Percentiles rank a stretch among this genome's conserved stretches.
Evolutionary conservation across 2,329 filamentous ascomycete species (phyloP).

Genomic region (Xylariaceae sp.): DNA sequence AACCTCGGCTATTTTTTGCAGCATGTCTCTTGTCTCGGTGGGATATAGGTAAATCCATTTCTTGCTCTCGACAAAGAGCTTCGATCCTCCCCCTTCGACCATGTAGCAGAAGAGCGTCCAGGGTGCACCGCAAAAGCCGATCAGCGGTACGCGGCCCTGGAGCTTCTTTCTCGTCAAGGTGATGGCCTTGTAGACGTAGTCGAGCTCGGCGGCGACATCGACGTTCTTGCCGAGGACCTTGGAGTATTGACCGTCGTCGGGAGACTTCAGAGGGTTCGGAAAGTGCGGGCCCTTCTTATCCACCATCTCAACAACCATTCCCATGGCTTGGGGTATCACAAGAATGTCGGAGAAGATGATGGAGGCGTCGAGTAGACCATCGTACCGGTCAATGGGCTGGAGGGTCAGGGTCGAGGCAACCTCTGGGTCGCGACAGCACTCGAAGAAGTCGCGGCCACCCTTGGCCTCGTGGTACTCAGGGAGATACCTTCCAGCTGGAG

Average conservation of each 20-base stretch:
- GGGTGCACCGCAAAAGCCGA: slow-evolving; percentile 93
- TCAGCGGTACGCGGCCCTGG: slow-evolving; percentile 79
- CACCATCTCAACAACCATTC: slow-evolving; percentile 97
- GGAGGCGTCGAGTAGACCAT: slow-evolving; percentile 84
- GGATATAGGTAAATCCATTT: slow-evolving; percentile 93
- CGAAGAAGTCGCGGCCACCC: slow-evolving; percentile 87
- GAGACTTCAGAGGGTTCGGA: slow-evolving; percentile 71
- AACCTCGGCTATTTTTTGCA: slow-evolving; percentile 87
- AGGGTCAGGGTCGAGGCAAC: slow-evolving; percentile 89
- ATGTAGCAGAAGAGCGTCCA: slow-evolving; percentile 99
- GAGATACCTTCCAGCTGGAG: slow-evolving; percentile 92
- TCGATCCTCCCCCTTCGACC: slow-evolving; percentile 95
- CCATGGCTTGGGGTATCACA: slow-evolving; percentile 95
- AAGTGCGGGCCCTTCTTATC: slow-evolving; percentile 97
- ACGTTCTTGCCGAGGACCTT: slow-evolving; percentile 69
- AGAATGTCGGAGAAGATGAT: slow-evolving; percentile 99
- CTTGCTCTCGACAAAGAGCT: slow-evolving; percentile 90
- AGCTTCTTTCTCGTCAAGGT: slow-evolving; percentile 85
- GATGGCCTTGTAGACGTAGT: slow-evolving; percentile 94
- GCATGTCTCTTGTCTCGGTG: slow-evolving; percentile 67
- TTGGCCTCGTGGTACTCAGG: slow-evolving; percentile 97
- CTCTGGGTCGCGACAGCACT: slow-evolving; percentile 89
- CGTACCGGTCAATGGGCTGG: slow-evolving; percentile 88
- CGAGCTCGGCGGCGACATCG: slow-evolving; percentile 76
- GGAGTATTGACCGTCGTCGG: slow-evolving; percentile 75